A percentile compares a stretch with the other conserved stretches of the same genome.
These are phyloP conservation scores for Coffea canephora DNA, from an alignment of 257 asterid species.

Conservation along the genomic window DNA sequence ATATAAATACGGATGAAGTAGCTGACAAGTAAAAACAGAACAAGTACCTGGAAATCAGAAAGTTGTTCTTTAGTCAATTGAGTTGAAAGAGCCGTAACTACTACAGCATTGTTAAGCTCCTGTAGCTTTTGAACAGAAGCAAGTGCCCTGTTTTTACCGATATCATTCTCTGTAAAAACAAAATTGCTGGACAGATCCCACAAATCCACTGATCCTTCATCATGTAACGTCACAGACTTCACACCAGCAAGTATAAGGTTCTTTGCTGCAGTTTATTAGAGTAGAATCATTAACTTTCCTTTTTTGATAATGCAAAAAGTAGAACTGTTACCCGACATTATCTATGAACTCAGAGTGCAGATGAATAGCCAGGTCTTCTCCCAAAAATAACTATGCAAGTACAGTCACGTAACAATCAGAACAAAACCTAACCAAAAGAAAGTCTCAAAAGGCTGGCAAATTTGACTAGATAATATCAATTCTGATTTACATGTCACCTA, in stretches of 20 bases:
- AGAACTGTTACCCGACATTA: background rate
- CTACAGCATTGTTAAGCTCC: slow-evolving; percentile 88
- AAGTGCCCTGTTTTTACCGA: slow-evolving; percentile 88
- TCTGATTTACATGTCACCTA: background rate
- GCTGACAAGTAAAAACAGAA: background rate
- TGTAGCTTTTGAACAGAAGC: slow-evolving; percentile 84
- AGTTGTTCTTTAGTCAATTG: slow-evolving; percentile 70
- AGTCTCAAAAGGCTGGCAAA: background rate
- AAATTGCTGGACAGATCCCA: slow-evolving; percentile 95
- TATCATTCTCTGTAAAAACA: slow-evolving; percentile 72
- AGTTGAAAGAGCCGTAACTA: slow-evolving; percentile 60
- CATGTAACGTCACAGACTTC: slow-evolving; percentile 89
- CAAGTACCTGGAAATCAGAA: slow-evolving; percentile 66
- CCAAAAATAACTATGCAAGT: background rate
- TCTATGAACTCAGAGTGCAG: background rate
- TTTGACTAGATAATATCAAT: background rate
- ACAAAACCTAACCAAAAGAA: background rate
- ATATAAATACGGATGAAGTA: background rate
- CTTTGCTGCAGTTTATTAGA: slow-evolving; percentile 64
- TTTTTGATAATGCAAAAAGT: background rate
- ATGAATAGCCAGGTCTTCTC: background rate
- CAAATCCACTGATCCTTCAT: slow-evolving; percentile 74
- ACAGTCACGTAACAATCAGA: background rate
- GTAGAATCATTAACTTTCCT: background rate
- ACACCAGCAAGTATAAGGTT: slow-evolving; percentile 94